These are phyloP conservation scores for Murraya paniculata DNA, from an alignment of 345 rosid species.

Conservation along the genomic window DNA sequence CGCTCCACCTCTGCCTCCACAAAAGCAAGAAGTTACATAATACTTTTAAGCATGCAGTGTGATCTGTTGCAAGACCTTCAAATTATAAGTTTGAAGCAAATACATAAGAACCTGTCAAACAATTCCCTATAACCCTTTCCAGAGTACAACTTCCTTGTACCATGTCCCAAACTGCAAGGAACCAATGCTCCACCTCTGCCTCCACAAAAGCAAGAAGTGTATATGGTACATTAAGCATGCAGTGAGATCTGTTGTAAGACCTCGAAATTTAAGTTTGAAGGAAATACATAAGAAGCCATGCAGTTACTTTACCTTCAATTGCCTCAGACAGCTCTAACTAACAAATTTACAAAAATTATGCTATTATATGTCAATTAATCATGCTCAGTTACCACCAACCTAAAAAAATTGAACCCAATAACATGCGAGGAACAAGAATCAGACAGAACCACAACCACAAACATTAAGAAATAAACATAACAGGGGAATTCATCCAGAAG, in stretches of 20 bases:
- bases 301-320: background rate
- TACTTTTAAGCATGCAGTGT: background rate
- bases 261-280: background rate
- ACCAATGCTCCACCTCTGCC: background rate
- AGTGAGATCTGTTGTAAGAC: background rate
- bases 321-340: background rate
- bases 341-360: background rate
- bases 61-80: background rate
- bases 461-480: background rate
- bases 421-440: background rate
- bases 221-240: background rate
- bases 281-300: background rate
- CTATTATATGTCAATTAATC: background rate
- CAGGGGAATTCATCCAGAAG: background rate
- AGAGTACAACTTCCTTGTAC: background rate
- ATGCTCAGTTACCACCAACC: background rate
- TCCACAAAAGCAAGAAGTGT: background rate
- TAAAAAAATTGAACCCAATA: background rate
- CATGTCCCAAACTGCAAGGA: background rate
- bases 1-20: background rate
- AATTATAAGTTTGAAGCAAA: background rate
- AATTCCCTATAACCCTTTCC: background rate
- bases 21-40: background rate
- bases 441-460: background rate
- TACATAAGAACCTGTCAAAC: background rate